Base-by-base conservation (phyloP, 805 yeast species). In the Brettanomyces custersianus region DNA sequence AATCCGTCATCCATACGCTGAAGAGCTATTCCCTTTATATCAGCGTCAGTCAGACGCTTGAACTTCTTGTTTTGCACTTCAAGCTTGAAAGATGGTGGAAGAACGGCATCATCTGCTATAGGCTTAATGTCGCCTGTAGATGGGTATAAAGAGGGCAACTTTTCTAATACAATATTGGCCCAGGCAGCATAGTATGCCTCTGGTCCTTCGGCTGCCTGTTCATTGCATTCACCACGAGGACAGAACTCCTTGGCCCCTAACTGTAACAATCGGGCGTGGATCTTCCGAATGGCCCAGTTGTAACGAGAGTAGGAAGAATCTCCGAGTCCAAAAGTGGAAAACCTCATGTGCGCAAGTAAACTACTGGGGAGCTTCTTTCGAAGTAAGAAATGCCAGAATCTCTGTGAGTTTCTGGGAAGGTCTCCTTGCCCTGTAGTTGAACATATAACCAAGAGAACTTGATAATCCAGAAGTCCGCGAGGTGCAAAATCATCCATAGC, bases 351-450 rank as follows among this genome's bases (percentile, higher is more conserved):
- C 42, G 68, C 67, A 27, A 90, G 59, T 21, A 85, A 59, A 46
- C 74, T 74, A 0, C 45, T 20, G 0, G 62, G 92, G 6, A 90
- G 68, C 44, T 75, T 77, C 52, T 70, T 74, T 51, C 72, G 74
- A 39, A 85, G 69, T 46, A 92, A 56, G 42, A 80, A 75, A 44
- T 69, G 67, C 94, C 95, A 82, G 43, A 90, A 73, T 41, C 71
- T 74, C 43, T 66, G 65, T 1, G 81, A 79, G 51, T 85, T 85
- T 29, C 81, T 58, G 0, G 98, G 97, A 23, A 90, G 57, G 42
- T 82, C 95, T 20, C 98, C 98, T 57, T 90, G 96, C 6, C 98
- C 97, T 2, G 95, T 81, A 0, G 98, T 90, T 1, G 96, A 78
- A 52, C 94, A 82, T 3, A 90, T 54, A 0, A 80, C 65, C 17